These are phyloP conservation scores for Heracleum sosnowskyi DNA, from an alignment of 129 eudicot species.

Conservation along the genomic window DNA sequence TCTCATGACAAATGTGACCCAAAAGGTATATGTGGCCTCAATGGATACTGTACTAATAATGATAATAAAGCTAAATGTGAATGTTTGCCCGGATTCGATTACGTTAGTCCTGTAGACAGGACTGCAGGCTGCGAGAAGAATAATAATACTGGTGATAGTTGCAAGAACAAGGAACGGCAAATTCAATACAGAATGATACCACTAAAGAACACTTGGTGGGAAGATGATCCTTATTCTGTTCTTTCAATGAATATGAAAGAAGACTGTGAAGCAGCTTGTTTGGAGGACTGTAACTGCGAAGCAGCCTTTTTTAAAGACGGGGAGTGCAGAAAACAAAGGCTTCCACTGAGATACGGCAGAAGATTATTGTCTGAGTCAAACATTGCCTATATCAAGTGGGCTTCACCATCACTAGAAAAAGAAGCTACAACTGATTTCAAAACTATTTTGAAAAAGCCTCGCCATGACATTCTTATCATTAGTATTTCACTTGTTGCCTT, in stretches of 20 bases:
- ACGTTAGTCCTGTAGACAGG: background rate
- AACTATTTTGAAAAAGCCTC: too few species aligned
- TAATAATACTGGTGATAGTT: background rate
- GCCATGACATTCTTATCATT: too few species aligned
- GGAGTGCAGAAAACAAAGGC: conserved; percentile 7
- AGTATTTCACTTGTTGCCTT: too few species aligned
- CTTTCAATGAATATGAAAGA: background rate
- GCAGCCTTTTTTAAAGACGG: conserved; percentile 5
- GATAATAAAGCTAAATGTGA: background rate
- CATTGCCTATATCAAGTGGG: conserved; percentile 16
- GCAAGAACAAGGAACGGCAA: background rate
- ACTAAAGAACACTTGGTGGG: conserved; percentile 7
- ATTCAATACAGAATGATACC: background rate
- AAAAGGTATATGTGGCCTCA: conserved; percentile 6
- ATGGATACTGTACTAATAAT: background rate
- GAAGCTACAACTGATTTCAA: too few species aligned
- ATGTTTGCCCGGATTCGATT: background rate
- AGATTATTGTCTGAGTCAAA: background rate
- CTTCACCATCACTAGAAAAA: too few species aligned
- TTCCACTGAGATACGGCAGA: conserved; percentile 18
- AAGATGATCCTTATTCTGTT: background rate
- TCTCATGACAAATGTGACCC: background rate
- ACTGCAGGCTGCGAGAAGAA: conserved; percentile 13
- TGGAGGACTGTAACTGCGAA: conserved; percentile 18
- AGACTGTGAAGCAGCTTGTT: conserved; percentile 21